phyloP scores from a whole-genome alignment of 441 rosid genomes.

The Cnidoscolus chayamansa region DNA sequence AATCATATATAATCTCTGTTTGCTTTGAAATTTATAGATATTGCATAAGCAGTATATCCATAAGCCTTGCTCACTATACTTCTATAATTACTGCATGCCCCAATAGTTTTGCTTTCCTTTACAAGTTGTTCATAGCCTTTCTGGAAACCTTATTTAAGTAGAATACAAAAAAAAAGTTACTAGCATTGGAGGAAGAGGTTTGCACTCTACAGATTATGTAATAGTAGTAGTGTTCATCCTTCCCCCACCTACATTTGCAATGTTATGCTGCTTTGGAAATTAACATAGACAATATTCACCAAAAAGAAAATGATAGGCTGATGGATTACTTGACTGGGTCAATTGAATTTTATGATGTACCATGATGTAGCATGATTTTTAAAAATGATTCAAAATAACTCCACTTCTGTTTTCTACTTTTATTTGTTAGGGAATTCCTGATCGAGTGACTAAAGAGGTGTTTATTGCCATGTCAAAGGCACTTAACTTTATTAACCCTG shows the following conservation, averaged over 20 bases:
- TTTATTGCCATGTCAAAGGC: slow-evolving; percentile 99
- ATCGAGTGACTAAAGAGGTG: slow-evolving; percentile 85
- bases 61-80: neutral
- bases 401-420: neutral
- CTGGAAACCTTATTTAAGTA: neutral
- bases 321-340: neutral
- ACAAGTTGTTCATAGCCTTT: neutral
- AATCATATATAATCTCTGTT: neutral
- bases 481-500: slow-evolving; percentile 82
- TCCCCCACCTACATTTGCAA: no score
- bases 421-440: slow-evolving; percentile 70
- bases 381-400: neutral
- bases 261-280: no score
- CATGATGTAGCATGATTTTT: neutral
- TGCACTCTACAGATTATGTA: neutral
- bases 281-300: neutral
- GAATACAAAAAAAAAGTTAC: neutral
- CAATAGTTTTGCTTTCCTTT: neutral
- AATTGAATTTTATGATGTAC: neutral
- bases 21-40: neutral
- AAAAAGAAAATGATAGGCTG: neutral
- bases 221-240: neutral
- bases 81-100: neutral
- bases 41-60: neutral
- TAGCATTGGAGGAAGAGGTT: neutral